Evolutionary conservation across 164 flowering plant genomes (phyloP).

Genomic region (Piper longum): DNA sequence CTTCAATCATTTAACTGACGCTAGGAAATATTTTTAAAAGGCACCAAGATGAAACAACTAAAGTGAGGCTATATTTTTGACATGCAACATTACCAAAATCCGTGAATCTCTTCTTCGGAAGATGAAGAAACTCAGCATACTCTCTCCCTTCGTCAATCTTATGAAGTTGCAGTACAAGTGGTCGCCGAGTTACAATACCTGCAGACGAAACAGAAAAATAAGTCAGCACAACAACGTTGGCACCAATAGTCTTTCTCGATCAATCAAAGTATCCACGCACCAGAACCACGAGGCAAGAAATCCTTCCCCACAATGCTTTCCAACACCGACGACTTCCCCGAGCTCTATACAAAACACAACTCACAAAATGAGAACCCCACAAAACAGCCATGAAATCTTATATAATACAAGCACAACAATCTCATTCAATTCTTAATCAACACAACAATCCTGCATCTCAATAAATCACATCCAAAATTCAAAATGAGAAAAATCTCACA

Average conservation of each 20-base stretch:
- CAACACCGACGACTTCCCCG: constrained; percentile 72
- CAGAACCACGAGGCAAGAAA: constrained; percentile 79
- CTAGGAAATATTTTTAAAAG: background rate
- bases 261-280: constrained; percentile 14
- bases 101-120: constrained; percentile 61
- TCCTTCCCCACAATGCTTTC: constrained; percentile 81
- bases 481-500: background rate
- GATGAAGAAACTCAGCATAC: constrained; percentile 88
- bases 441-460: background rate
- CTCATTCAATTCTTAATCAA: background rate
- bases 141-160: constrained; percentile 75
- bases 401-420: background rate
- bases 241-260: background rate
- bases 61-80: background rate
- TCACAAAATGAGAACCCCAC: background rate
- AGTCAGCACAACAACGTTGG: too few relatives aligned
- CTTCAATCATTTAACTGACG: background rate
- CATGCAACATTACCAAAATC: constrained; percentile 48
- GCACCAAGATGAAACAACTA: background rate
- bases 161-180: constrained; percentile 85
- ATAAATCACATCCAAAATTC: background rate
- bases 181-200: constrained; percentile 91
- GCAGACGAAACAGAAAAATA: constrained; percentile 8
- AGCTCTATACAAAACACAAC: constrained; percentile 29
- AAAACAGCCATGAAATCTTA: background rate